Base-by-base conservation (phyloP, 257 asterid genomes). In the Solanum pimpinellifolium region DNA sequence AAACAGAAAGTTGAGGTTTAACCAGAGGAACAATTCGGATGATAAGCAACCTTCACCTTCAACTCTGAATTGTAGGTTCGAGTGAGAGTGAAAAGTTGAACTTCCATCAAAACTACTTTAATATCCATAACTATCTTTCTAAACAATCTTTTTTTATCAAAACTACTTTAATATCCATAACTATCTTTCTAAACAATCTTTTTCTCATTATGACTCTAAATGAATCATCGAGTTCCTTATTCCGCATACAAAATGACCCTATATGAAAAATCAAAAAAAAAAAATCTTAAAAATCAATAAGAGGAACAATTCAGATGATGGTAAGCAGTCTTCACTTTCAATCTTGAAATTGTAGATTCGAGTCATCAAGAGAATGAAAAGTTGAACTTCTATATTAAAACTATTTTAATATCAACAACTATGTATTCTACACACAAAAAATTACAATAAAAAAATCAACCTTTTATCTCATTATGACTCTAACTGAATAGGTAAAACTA, bases 401-500 rank as follows among this genome's bases (percentile, higher is more conserved):
- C 87, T 66, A 60, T 23, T 47, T 29, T 29, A 29, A 80, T 80
- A 80, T 80, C 29, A 41, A 80, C 85, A 80, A 80, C 60, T 49
- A 39, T 49, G 49, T 86, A 78, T 86, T 88, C 3, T 89, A 84
- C 29, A 69, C 72, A 44, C 41, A 8, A 42, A 62, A 77, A 33
- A 13, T 56, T 41, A 35, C 44, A 83, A 52, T 2, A 59, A 37
- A 72, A 72, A 27, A 18, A 16, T 37, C 69, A 42, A 31, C 11
- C 2, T 16, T 46, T 80, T 37, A 5, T 83, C 70, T 56, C 60
- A 83, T 88, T 37, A 89, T 88, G 91, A 68, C 69, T 93, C 92
- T 88, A 89, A 86, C 42, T 83, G 89, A 90, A 95, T 70, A 49
- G 98, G 98, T 42, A 90, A 91, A 87, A 95, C 94, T 87, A 96